A percentile compares a stretch with the other conserved stretches of the same genome.
Conservation (phyloP, 306 rosid species). For the Medicago ruthenica region DNA sequence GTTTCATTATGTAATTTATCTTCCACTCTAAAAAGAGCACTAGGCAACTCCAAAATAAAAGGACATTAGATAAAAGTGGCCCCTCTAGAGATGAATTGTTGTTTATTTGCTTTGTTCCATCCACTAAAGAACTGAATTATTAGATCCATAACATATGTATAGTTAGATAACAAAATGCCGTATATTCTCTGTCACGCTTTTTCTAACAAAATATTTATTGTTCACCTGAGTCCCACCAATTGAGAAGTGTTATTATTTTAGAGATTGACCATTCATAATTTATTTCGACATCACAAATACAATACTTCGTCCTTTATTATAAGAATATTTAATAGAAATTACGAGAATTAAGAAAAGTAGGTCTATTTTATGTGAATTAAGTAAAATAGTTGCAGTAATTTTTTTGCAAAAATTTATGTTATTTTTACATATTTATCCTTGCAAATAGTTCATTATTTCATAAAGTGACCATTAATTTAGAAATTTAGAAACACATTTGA, state of each 20-base stretch:
- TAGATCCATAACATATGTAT: conserved; percentile 10
- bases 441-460: no score
- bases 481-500: no score
- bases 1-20: not conserved
- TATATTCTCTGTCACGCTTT: conserved; percentile 8
- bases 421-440: no score
- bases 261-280: no score
- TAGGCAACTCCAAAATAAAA: not conserved
- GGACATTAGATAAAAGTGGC: not conserved
- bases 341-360: no score
- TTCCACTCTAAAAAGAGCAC: not conserved
- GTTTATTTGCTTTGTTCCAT: conserved; percentile 5
- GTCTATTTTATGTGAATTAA: no score
- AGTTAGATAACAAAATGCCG: not conserved
- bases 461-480: no score
- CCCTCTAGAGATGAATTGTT: not conserved
- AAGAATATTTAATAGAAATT: no score
- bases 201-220: not conserved
- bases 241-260: not conserved
- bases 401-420: no score
- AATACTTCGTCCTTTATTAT: no score
- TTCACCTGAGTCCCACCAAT: not conserved
- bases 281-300: no score
- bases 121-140: conserved; percentile 25
- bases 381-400: no score